phyloP scores from a whole-genome alignment of 2,329 filamentous ascomycete species.

The Periconia sp. region DNA sequence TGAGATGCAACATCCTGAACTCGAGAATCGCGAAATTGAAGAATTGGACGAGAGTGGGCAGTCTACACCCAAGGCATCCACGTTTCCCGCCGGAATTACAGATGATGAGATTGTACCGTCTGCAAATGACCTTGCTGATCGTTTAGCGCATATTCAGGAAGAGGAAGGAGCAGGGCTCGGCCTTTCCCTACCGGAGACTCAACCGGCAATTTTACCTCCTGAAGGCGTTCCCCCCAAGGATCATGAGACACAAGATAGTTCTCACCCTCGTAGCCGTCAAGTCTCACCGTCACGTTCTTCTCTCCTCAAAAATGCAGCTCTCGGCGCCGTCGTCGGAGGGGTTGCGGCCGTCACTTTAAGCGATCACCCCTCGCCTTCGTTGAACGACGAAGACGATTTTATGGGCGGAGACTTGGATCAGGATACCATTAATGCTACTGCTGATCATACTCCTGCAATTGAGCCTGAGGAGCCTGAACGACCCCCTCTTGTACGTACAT shows the following conservation, averaged over 20 bases:
- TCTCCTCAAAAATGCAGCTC: conserved; percentile 30
- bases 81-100: conserved; percentile 41
- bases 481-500: conserved; percentile 8
- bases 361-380: conserved; percentile 17
- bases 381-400: conserved; percentile 17
- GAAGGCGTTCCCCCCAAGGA: conserved; percentile 20
- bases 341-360: conserved; percentile 18
- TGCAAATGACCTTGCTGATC: conserved; percentile 25
- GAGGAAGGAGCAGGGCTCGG: conserved; percentile 12
- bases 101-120: conserved; percentile 13
- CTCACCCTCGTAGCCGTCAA: conserved; percentile 12
- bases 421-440: conserved; percentile 20
- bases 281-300: conserved; percentile 23
- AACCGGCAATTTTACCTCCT: conserved; percentile 19
- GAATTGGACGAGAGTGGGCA: conserved; percentile 65
- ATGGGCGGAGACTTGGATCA: conserved; percentile 26
- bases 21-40: conserved; percentile 32
- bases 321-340: conserved; percentile 30
- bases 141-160: conserved; percentile 19
- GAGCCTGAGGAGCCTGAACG: conserved; percentile 10
- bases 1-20: conserved; percentile 24
- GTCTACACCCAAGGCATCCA: conserved; percentile 67
- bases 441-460: conserved; percentile 7
- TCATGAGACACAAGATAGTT: conserved; percentile 25
- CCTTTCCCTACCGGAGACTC: conserved; percentile 12